Conservation (phyloP, 495 filamentous ascomycete species). For the Acidomyces sp. region DNA sequence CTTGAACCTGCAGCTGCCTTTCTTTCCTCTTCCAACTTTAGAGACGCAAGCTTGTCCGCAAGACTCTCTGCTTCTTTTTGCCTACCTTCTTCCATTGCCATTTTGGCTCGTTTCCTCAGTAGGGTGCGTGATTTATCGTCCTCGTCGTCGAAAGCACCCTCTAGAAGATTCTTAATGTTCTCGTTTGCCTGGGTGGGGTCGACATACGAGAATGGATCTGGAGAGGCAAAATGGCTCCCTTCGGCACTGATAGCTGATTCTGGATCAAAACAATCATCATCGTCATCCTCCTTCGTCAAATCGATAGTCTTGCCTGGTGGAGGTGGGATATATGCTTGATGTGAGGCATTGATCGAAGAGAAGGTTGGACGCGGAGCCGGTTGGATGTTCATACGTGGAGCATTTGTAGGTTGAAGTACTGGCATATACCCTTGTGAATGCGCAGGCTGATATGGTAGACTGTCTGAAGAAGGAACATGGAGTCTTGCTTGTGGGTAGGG, state of each 20-base stretch:
- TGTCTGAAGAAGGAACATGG: background rate
- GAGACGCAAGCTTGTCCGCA: conserved; percentile 44
- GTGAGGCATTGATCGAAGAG: conserved; percentile 23
- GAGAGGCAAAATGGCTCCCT: conserved; percentile 26
- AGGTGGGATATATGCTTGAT: conserved; percentile 18
- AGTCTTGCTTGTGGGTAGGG: background rate
- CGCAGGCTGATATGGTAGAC: background rate
- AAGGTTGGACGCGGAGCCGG: conserved; percentile 22
- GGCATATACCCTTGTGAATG: background rate
- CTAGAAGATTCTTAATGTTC: conserved; percentile 75
- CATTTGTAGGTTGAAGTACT: conserved; percentile 24
- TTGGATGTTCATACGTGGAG: conserved; percentile 12
- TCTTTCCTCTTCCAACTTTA: conserved; percentile 36
- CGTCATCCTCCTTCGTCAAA: conserved; percentile 17
- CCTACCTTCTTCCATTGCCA: conserved; percentile 29
- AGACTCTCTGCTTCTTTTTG: conserved; percentile 39
- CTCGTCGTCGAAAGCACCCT: conserved; percentile 77
- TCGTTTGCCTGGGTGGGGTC: conserved; percentile 65
- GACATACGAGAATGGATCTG: conserved; percentile 55
- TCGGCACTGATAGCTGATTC: conserved; percentile 25
- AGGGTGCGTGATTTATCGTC: conserved; percentile 47
- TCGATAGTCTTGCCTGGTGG: conserved; percentile 19
- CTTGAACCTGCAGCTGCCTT: conserved; percentile 30
- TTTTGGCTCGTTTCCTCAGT: conserved; percentile 40
- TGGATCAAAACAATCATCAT: conserved; percentile 31